Conservation (phyloP, 148 eudicot genomes). For the Silene conica region DNA sequence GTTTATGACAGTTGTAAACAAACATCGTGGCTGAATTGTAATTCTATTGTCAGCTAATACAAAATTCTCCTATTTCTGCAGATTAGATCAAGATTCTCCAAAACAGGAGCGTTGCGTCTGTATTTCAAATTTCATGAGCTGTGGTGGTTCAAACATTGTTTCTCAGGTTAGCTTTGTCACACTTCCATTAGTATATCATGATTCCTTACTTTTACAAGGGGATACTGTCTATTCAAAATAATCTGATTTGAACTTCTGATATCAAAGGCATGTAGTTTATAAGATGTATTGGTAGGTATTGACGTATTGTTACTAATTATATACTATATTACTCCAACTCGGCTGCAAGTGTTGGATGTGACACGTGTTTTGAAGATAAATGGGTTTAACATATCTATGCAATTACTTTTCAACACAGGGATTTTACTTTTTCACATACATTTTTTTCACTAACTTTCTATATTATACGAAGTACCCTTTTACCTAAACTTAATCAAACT, state of each 20-base stretch:
- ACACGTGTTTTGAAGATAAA: too few species aligned
- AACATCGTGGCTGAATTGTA: not conserved
- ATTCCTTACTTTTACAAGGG: not conserved
- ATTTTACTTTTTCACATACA: too few species aligned
- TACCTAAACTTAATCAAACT: too few species aligned
- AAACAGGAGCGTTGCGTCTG: slow-evolving; percentile 24
- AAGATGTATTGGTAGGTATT: too few species aligned
- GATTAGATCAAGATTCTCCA: slow-evolving; percentile 19
- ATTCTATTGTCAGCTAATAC: not conserved
- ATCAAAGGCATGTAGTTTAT: not conserved
- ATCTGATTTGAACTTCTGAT: not conserved
- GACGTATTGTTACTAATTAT: too few species aligned
- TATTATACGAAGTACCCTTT: too few species aligned
- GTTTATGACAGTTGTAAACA: not conserved
- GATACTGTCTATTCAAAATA: not conserved
- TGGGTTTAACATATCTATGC: too few species aligned
- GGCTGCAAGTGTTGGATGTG: too few species aligned
- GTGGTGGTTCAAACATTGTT: slow-evolving; percentile 12
- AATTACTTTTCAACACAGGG: too few species aligned
- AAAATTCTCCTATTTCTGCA: slow-evolving; percentile 6
- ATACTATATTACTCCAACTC: too few species aligned
- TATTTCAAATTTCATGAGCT: slow-evolving; percentile 15
- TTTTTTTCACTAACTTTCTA: too few species aligned
- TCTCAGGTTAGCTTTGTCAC: slow-evolving; percentile 11
- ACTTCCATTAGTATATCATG: not conserved